Evolutionary conservation across 2,329 filamentous ascomycete species (phyloP), one percentile per base, ranked within the genome.

Genomic region (Fusarium multiceps): DNA sequence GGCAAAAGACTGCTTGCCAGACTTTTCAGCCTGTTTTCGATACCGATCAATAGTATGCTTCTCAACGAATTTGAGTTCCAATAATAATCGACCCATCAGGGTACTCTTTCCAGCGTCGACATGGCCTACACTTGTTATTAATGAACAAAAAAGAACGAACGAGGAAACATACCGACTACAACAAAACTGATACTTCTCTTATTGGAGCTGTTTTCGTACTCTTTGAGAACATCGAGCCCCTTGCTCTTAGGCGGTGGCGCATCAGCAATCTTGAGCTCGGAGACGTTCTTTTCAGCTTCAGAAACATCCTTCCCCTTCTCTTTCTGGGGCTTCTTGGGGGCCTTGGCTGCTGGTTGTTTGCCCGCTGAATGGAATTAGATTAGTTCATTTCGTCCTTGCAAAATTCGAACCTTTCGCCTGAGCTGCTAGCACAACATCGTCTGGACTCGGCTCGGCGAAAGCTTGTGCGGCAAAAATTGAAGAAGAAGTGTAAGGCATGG

Each of bases 61-160:
- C 72, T 97, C 93, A 9, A 99, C 90, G 27, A 94, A 92, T 63
- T 94, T 92, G 42, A 97, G 87, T 74, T 99, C 96, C 43, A 95
- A 90, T 7, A 99, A 83, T 28, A 99, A 81, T n/a, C 96, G 90
- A 1, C 95, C 96, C 95, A 99, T 98, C 40, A 99, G 86, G 8
- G 96, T 99, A 78, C 94, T 98, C 81, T 99, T 99, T 55, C 96
- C 96, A 55, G 97, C 95, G 79, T 99, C 96, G 58, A 99, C 96
- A 78, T 99, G 96, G 16, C 96, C 94, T 93, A 77, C 59, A 58
- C 6, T 66, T 70, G 60, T 78, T 66, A 71, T 59, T 14, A 49
- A 43, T 66, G 41, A 23, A 45, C 12, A 7, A 27, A 51, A 16
- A 18, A 14, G 11, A 4, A 34, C 5, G 14, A 23, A n/a, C 3